A percentile compares a stretch with the other conserved stretches of the same genome.
These are phyloP conservation scores for Hymenoscyphus fructigenus DNA, from an alignment of 2,329 filamentous ascomycete species.

Conservation along the genomic window DNA sequence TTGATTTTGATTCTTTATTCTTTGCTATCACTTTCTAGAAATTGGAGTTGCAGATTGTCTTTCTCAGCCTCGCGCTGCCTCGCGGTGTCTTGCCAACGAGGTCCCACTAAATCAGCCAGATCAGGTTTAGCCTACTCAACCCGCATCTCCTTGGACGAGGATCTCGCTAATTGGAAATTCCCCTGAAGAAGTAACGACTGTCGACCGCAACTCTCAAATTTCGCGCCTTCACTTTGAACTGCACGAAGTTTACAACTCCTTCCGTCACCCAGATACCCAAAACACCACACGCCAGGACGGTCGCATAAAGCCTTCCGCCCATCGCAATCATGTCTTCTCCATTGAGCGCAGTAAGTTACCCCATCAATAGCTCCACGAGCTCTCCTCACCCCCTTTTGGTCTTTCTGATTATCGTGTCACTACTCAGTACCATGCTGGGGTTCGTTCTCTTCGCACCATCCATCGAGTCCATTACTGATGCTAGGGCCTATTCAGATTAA, in stretches of 20 bases:
- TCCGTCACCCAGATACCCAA: slow-evolving; percentile 18
- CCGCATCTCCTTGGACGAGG: slow-evolving; percentile 10
- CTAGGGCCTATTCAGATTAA: slow-evolving; percentile 63
- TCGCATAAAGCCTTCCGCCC: slow-evolving; percentile 14
- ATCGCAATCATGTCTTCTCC: slow-evolving; percentile 49
- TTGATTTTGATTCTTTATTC: not conserved
- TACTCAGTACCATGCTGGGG: slow-evolving; percentile 31
- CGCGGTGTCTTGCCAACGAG: slow-evolving; percentile 9
- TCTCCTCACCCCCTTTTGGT: slow-evolving; percentile 32
- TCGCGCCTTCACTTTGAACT: slow-evolving; percentile 25
- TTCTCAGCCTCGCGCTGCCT: slow-evolving; percentile 8
- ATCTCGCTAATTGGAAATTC: slow-evolving; percentile 30
- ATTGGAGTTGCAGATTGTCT: not conserved
- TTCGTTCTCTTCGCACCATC: slow-evolving; percentile 27
- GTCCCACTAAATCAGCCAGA: slow-evolving; percentile 1
- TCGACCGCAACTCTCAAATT: slow-evolving; percentile 30
- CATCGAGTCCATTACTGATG: slow-evolving; percentile 28
- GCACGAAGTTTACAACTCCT: slow-evolving; percentile 23
- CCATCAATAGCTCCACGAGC: slow-evolving; percentile 17
- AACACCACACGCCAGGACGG: slow-evolving; percentile 19
- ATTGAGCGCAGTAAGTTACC: slow-evolving; percentile 50
- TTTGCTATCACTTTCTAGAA: not conserved
- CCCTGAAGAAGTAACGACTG: slow-evolving; percentile 28
- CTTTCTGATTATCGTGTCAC: slow-evolving; percentile 32
- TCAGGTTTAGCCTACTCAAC: slow-evolving; percentile 13